Conservation (phyloP, 2,329 filamentous ascomycete genomes). For the Bipolaris oryzae region DNA sequence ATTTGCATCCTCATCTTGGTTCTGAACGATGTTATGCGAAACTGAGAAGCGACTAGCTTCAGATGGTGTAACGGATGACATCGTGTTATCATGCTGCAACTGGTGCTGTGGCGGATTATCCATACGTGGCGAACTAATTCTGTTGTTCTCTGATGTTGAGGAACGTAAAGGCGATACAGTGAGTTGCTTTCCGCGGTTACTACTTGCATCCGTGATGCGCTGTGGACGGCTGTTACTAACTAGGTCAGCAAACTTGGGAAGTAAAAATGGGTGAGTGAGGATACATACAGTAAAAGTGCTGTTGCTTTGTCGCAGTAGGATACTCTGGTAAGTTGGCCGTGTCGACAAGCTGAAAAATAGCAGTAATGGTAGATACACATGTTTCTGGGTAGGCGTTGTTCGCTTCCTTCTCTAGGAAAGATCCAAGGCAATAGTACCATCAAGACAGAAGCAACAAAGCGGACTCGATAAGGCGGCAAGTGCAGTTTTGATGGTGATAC, state of each 20-base stretch:
- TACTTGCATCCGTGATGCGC: slow-evolving; percentile 15
- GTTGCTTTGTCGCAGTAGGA: slow-evolving; percentile 42
- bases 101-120: slow-evolving; percentile 26
- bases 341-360: slow-evolving; percentile 41
- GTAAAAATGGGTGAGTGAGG: background rate
- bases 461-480: slow-evolving; percentile 1
- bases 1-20: slow-evolving; percentile 1
- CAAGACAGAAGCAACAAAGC: slow-evolving; percentile 5
- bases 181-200: slow-evolving; percentile 4
- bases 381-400: slow-evolving; percentile 17
- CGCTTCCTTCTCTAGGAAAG: slow-evolving; percentile 13
- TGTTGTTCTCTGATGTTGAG: slow-evolving; percentile 18
- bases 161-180: slow-evolving; percentile 12
- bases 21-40: slow-evolving; percentile 7
- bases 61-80: slow-evolving; percentile 32
- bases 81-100: slow-evolving; percentile 27
- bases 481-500: background rate
- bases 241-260: slow-evolving; percentile 5
- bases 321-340: slow-evolving; percentile 38
- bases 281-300: slow-evolving; percentile 26
- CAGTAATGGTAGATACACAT: slow-evolving; percentile 48
- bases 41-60: slow-evolving; percentile 15
- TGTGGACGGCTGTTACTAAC: slow-evolving; percentile 26
- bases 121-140: slow-evolving; percentile 20
- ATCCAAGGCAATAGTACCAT: slow-evolving; percentile 5